These are phyloP conservation scores for Acer campestre DNA, from an alignment of 345 rosid genomes.

Conservation along the genomic window DNA sequence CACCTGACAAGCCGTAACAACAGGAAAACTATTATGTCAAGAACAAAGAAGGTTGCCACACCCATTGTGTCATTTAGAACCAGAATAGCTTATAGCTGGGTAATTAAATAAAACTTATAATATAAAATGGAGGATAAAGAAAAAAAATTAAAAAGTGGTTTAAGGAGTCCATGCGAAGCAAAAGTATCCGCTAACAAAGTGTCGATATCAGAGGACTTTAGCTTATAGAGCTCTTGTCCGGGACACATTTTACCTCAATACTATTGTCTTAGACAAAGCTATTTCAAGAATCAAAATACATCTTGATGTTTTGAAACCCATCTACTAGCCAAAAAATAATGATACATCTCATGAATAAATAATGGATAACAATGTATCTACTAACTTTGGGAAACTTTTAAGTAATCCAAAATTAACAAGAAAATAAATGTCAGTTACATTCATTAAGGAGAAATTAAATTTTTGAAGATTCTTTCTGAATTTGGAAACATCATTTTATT, in stretches of 20 bases:
- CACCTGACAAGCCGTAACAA: constrained; percentile 52
- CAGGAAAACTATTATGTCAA: constrained; percentile 7
- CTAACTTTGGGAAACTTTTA: background rate
- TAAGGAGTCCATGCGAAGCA: background rate
- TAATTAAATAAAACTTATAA: background rate
- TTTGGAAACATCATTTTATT: background rate
- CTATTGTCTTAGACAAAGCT: background rate
- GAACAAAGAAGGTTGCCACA: constrained; percentile 1
- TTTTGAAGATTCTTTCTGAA: background rate
- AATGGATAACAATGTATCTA: background rate
- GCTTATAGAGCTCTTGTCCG: background rate
- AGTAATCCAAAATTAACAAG: background rate
- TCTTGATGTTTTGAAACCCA: background rate
- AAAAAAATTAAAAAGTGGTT: background rate
- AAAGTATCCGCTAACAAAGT: background rate
- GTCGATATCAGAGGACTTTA: background rate
- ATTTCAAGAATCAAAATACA: background rate
- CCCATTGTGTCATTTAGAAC: constrained; percentile 1
- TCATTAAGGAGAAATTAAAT: background rate
- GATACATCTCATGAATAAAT: background rate
- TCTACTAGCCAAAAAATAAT: background rate
- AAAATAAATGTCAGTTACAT: background rate
- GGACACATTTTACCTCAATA: background rate
- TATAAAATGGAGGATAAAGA: background rate
- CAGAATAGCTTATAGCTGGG: constrained; percentile 1